Percentiles rank a stretch among this genome's conserved stretches.
phyloP scores from a whole-genome alignment of 441 rosid species.

The Adansonia gregorii region DNA sequence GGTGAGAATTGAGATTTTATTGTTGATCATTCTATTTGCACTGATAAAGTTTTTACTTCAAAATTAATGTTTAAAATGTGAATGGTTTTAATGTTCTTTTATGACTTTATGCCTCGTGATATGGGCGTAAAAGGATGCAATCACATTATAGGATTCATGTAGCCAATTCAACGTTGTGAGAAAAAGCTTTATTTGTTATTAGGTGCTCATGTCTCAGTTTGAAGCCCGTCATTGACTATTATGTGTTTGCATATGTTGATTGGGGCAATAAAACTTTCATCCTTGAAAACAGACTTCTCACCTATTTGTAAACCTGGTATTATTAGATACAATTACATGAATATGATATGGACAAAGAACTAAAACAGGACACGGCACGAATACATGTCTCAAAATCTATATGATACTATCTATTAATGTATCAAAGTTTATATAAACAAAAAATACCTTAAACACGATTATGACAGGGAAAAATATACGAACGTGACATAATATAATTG shows the following conservation, averaged over 20 bases:
- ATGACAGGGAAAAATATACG: too few relatives aligned
- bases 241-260: background rate
- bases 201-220: background rate
- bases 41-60: background rate
- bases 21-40: background rate
- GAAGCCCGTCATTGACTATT: background rate
- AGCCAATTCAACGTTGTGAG: background rate
- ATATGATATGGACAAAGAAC: too few relatives aligned
- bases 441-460: too few relatives aligned
- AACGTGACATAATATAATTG: too few relatives aligned
- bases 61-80: background rate
- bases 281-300: background rate
- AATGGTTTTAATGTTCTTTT: background rate
- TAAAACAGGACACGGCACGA: too few relatives aligned
- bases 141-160: slow-evolving; percentile 1
- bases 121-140: background rate
- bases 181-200: slow-evolving; percentile 8
- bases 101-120: background rate
- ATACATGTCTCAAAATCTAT: too few relatives aligned
- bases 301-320: too few relatives aligned
- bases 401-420: too few relatives aligned
- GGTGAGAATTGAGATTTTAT: slow-evolving; percentile 45
- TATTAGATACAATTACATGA: too few relatives aligned
- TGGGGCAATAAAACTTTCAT: background rate
- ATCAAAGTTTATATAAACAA: too few relatives aligned